phyloP scores from a whole-genome alignment of 305 asterid species.

The Fraxinus ornus region DNA sequence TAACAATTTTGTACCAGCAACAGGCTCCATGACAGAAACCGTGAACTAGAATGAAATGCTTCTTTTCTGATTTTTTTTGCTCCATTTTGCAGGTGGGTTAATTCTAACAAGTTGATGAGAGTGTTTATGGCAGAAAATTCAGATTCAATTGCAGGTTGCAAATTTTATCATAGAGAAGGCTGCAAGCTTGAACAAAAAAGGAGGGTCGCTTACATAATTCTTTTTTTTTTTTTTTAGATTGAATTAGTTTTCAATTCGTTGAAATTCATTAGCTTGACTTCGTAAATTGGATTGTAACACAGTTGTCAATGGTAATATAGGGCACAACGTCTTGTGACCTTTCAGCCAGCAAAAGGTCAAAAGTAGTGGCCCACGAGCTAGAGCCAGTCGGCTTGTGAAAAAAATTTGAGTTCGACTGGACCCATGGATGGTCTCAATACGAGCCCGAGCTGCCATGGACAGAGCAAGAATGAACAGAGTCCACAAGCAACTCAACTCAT shows the following conservation, averaged over 20 bases:
- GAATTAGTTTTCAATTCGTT: too few relatives aligned
- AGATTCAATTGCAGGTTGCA: neutral
- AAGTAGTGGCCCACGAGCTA: too few relatives aligned
- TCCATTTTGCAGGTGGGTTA: neutral
- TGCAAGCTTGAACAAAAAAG: neutral
- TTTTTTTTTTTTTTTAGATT: too few relatives aligned
- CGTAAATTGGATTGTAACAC: neutral
- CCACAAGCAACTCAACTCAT: neutral
- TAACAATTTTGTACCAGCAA: slow-evolving; percentile 63
- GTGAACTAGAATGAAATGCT: slow-evolving; percentile 60
- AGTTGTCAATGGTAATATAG: neutral
- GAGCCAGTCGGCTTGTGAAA: too few relatives aligned
- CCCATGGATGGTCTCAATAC: neutral
- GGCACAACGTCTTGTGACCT: neutral
- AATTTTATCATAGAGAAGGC: neutral
- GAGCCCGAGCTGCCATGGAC: neutral
- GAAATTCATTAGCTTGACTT: too few relatives aligned
- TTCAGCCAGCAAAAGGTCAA: neutral
- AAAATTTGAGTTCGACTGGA: too few relatives aligned
- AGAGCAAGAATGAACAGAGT: too few relatives aligned
- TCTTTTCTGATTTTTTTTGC: neutral
- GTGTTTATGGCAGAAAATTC: neutral
- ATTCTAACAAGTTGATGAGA: neutral
- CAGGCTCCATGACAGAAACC: slow-evolving; percentile 66
- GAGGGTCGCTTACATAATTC: neutral